Percentiles rank a stretch among this genome's conserved stretches.
These are phyloP conservation scores for Pseudopyrenochaeta lycopersici DNA, from an alignment of 2,329 filamentous ascomycete genomes.

Conservation along the genomic window DNA sequence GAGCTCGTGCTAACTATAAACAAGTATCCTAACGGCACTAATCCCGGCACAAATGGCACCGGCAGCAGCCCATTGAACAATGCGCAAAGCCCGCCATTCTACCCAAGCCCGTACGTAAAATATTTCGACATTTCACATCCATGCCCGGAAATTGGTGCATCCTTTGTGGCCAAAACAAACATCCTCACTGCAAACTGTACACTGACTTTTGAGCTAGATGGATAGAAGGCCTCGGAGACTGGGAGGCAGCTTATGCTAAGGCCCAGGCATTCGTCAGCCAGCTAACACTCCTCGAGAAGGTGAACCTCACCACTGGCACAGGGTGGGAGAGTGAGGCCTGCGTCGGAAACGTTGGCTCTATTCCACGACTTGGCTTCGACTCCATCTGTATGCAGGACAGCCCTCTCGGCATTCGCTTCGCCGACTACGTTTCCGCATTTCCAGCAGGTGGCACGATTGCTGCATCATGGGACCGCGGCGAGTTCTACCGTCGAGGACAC, in stretches of 20 bases:
- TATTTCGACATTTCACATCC: neutral
- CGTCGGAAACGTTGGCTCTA: constrained; percentile 76
- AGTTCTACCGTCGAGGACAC: constrained; percentile 73
- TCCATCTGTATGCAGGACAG: constrained; percentile 88
- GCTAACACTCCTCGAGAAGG: constrained; percentile 86
- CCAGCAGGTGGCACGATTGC: constrained; percentile 80
- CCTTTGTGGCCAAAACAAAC: neutral
- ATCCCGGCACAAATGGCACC: constrained; percentile 29
- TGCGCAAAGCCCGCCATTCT: constrained; percentile 69
- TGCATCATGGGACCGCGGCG: constrained; percentile 79
- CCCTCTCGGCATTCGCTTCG: constrained; percentile 79
- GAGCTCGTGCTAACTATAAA: constrained; percentile 34
- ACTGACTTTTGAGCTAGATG: constrained; percentile 59
- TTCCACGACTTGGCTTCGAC: constrained; percentile 74
- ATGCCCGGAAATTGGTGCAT: neutral
- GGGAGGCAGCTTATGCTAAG: constrained; percentile 78
- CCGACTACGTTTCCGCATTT: constrained; percentile 84
- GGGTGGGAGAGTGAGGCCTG: constrained; percentile 66
- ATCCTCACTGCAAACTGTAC: neutral
- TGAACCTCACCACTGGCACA: constrained; percentile 91
- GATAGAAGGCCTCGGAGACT: constrained; percentile 76
- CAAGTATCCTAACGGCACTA: constrained; percentile 40
- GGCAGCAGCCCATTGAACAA: constrained; percentile 32
- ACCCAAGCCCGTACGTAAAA: constrained; percentile 73
- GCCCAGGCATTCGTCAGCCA: constrained; percentile 83